These are phyloP conservation scores for Camelina hispida DNA, from an alignment of 345 rosid genomes.

Conservation along the genomic window DNA sequence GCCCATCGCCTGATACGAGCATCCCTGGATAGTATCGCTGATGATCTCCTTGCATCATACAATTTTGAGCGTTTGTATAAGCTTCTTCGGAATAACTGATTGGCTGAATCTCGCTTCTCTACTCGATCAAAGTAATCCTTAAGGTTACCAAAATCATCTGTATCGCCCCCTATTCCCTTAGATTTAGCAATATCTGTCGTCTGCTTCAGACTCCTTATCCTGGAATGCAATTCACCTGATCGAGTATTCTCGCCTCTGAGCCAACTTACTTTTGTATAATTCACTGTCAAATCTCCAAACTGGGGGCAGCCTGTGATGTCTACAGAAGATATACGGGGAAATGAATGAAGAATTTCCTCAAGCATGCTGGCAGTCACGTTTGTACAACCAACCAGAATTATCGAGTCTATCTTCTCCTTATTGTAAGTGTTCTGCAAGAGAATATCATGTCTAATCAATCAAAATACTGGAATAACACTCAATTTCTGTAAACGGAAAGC, in stretches of 20 bases:
- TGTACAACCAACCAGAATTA: constrained; percentile 82
- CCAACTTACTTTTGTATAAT: constrained; percentile 70
- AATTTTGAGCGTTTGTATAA: constrained; percentile 91
- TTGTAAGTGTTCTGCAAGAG: constrained; percentile 81
- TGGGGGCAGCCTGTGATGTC: constrained; percentile 94
- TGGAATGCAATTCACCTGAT: constrained; percentile 58
- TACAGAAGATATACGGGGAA: constrained; percentile 68
- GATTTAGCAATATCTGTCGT: constrained; percentile 55
- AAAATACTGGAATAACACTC: constrained; percentile 23
- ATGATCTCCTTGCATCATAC: constrained; percentile 90
- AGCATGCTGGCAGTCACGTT: constrained; percentile 65
- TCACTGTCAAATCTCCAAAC: constrained; percentile 63
- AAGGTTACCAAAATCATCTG: constrained; percentile 89
- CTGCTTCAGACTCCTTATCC: constrained; percentile 72
- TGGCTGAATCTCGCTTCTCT: constrained; percentile 88
- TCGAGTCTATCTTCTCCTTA: constrained; percentile 68
- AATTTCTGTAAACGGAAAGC: constrained; percentile 19
- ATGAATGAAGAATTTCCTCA: constrained; percentile 67
- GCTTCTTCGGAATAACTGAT: constrained; percentile 81
- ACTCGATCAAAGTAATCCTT: constrained; percentile 96
- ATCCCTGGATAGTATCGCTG: constrained; percentile 92
- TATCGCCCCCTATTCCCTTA: constrained; percentile 54
- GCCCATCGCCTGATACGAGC: constrained; percentile 97
- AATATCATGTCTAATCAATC: constrained; percentile 40
- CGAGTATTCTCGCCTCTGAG: constrained; percentile 53